Base-by-base conservation (phyloP, 1,139 yeast genomes). In the Suhomyces kunorum region DNA sequence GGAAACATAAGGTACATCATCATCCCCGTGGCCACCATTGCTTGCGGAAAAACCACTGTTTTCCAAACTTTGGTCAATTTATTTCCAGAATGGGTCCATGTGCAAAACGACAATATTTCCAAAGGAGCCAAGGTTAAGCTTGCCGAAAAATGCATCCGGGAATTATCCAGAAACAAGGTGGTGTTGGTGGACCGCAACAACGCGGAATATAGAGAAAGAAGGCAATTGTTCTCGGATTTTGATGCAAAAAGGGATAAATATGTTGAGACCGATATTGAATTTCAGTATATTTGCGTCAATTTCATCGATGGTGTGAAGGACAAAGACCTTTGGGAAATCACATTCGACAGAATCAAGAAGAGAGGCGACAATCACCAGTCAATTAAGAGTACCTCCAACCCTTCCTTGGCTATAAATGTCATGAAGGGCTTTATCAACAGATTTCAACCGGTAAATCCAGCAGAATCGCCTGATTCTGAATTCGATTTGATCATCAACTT, bases 281-380 rank as follows among this genome's bases (percentile, higher is more conserved):
- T 62, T 61, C 65, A 78, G 43, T 80, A 78, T 40, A 69, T 92
- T 15, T 87, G 88, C 15, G 54, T 90, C 37, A 84, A 89, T 50
- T 92, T 87, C 55, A 59, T 82, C n/a, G 69, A 76, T 2, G 52
- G 20, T 6, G 32, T 32, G 46, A 3, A 47, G 51, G 51, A 51
- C 16, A 54, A 66, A 9, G 54, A 64, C 6, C 48, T 78, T 4
- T 72, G 80, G 78, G 50, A 66, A 2, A 47, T 83, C 1, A 87
- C 97, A 0, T 61, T 66, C 9, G 58, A 68, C 0, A 71, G 98
- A 47, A 83, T 92, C 0, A 41, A 71, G 5, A 56, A 56, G 1
- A 73, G 99, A 50, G 98, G 97, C 1, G 94, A 88, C 56, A 85
- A 87, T 50, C 99, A 94, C 57, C 97, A 89, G 59, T 79, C 94